Evolutionary conservation across 345 rosid genomes (phyloP), one percentile per base, ranked within the genome.

Genomic region (Stellera chamaejasme): DNA sequence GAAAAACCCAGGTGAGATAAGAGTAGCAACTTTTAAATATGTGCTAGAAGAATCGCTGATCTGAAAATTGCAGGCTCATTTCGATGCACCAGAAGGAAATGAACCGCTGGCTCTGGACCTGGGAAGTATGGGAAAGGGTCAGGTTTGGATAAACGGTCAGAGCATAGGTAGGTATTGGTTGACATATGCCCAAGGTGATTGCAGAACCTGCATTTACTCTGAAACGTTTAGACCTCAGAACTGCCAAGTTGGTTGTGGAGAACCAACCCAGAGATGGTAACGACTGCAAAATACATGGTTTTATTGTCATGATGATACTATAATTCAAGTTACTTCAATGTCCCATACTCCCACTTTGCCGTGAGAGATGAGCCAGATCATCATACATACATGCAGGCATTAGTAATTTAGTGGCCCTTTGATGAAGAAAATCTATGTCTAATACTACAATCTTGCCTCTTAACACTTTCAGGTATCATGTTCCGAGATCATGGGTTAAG

Each of bases 71-170:
- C 73, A 92, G 98, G 81, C 91, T 41, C 73, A 77, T 56, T 87
- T 93, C 54, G 77, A 89, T 63, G 78, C 78, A 46, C 99, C 97
- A 10, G 43, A 59, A 36, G 99, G 94, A 45, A 58, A 72, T 26
- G 91, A 84, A 58, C 97, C 99, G 1, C 11, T 93, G 62, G 99
- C 96, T 64, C 76, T 93, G 76, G 96, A 93, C 58, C 54, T 93
- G 70, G 65, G 70, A 59, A 82, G 97, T 59, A 93, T 93, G 99
- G 99, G 99, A 36, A 93, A 93, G 75, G 99, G 99, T 36, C 94
- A 89, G 71, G 89, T 68, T 36, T 93, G 99, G 99, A 66, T 93
- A 42, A 93, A 93, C 48, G 99, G 99, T 14, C 75, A 93, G 68
- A 86, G 89, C 78, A 11, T 89, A 50, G 99, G 99, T 19, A 80